phyloP scores from a whole-genome alignment of 164 flowering plant species.

The Houttuynia cordata region DNA sequence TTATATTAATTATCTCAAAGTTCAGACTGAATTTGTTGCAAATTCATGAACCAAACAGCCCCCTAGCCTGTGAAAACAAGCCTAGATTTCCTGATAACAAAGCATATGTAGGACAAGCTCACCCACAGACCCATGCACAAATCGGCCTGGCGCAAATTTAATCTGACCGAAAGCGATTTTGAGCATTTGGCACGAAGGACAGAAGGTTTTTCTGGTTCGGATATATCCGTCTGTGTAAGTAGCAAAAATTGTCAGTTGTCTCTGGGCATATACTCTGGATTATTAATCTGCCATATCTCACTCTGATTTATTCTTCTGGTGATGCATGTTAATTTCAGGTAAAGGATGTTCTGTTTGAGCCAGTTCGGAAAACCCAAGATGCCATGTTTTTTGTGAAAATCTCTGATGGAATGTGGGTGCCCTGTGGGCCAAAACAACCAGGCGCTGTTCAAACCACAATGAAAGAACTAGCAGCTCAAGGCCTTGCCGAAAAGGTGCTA shows the following conservation, averaged over 20 bases:
- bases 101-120: too few species aligned
- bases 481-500: conserved; percentile 73
- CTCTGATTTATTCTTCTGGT: conserved; percentile 3
- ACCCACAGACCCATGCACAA: too few species aligned
- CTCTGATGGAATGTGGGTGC: conserved; percentile 61
- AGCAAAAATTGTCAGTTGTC: neutral
- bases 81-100: too few species aligned
- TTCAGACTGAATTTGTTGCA: too few species aligned
- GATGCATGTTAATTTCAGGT: too few species aligned
- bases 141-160: too few species aligned
- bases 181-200: conserved; percentile 68
- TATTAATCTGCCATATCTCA: too few species aligned
- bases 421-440: conserved; percentile 90
- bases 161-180: conserved; percentile 82
- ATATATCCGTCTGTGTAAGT: conserved; percentile 93
- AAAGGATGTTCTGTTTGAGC: conserved; percentile 92
- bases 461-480: conserved; percentile 85
- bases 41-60: too few species aligned
- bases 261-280: too few species aligned
- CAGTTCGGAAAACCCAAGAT: conserved; percentile 98
- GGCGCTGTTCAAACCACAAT: conserved; percentile 82
- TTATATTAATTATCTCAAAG: too few species aligned
- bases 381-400: too few species aligned
- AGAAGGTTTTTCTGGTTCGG: conserved; percentile 97
- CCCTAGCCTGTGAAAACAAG: too few species aligned